Base-by-base conservation (phyloP, 2,329 filamentous ascomycete genomes). In the Paracoccidioides brasiliensis region DNA sequence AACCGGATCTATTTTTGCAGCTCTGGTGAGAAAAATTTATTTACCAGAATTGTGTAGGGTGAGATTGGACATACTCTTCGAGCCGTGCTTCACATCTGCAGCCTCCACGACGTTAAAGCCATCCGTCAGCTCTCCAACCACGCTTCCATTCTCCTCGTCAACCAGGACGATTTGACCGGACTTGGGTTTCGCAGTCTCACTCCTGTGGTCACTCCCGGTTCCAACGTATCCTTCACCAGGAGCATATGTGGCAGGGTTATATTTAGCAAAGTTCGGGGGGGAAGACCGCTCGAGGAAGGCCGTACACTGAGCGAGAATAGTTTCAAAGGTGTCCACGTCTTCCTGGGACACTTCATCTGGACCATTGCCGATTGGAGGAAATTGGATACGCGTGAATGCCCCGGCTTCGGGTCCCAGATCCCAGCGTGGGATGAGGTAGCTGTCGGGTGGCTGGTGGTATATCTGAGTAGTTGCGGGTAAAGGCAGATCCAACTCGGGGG, bases 281-380 rank as follows among this genome's bases (percentile, higher is more conserved):
- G 84, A 77, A 8, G 88, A 85, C 46, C 90, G 83, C 70, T 97
- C 91, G 4, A 95, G 80, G 69, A 98, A 97, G 1, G 91, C 88
- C 2, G 91, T 97, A 71, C 91, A 97, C 72, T 97, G 90, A n/a
- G 91, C 91, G 52, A 97, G 78, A 61, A 97, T 97, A 3, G 91
- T 96, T 76, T 97, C 91, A 66, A 96, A 97, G 0, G 91, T 97
- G 67, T 96, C 90, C 44, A 95, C 78, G 69, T 96, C 91, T 68
- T 97, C 90, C 69, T 96, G 90, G 0, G 87, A 80, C 32, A 87
- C 85, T 38, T 80, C 77, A 68, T 7, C 58, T 1, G 76, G 69
- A 0, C 87, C 83, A 58, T 77, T 82, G 22, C 88, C 88, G 30
- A 86, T 75, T 2, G 78, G 69, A 0, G 90, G 90, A 62, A 98